Conservation (phyloP, 306 rosid species). For the Arachis hypogaea region DNA sequence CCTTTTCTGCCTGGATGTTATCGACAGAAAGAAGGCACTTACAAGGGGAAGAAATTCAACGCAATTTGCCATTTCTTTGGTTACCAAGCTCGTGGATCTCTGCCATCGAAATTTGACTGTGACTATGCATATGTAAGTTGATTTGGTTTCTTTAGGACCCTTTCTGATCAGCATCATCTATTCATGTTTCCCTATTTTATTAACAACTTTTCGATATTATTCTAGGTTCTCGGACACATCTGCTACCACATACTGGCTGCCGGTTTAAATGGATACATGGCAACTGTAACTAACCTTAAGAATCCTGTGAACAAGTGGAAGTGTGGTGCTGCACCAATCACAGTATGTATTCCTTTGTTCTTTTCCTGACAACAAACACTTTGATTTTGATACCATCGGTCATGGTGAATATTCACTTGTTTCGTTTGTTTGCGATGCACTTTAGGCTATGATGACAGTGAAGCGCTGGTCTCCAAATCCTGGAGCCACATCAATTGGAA, state of each 20-base stretch:
- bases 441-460: constrained; percentile 93
- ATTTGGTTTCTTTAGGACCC: constrained; percentile 33
- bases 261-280: constrained; percentile 92
- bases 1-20: constrained; percentile 20
- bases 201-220: constrained; percentile 31
- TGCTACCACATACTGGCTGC: constrained; percentile 95
- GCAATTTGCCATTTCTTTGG: constrained; percentile 99
- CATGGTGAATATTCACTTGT: constrained; percentile 21
- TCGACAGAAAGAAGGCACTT: constrained; percentile 92
- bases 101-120: constrained; percentile 95
- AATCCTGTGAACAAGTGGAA: constrained; percentile 90
- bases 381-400: neutral
- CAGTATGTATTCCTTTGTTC: constrained; percentile 53
- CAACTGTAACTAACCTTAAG: constrained; percentile 83
- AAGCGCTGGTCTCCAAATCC: constrained; percentile 94
- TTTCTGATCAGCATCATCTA: constrained; percentile 9
- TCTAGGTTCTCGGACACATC: constrained; percentile 92
- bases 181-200: constrained; percentile 8
- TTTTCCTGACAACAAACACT: neutral
- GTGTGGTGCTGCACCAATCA: constrained; percentile 91
- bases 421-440: constrained; percentile 32
- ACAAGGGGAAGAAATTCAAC: constrained; percentile 96
- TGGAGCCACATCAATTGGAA: constrained; percentile 74
- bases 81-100: constrained; percentile 99
- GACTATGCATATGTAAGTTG: constrained; percentile 90